Base-by-base conservation (phyloP, 2,329 filamentous ascomycete species). In the Plenodomus tracheiphilus region DNA sequence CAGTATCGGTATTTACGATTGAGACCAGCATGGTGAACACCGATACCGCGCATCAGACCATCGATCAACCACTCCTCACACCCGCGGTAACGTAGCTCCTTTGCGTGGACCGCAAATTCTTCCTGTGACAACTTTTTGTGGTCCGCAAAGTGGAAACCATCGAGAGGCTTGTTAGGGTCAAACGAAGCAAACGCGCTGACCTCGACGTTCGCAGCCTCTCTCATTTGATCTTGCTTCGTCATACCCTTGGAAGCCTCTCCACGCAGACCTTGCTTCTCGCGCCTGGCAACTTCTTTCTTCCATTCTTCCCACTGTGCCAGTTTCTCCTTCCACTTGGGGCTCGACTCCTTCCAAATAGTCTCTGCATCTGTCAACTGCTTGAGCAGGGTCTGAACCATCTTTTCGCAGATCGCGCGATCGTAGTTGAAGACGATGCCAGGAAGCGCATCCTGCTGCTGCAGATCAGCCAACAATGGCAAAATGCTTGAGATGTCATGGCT, bases 401-500 rank as follows among this genome's bases (percentile, higher is more conserved):
- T 66, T 67, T 91, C 87, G 59, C 89, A 92, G 22, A 75, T 70
- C 1, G 70, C 68, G 40, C 87, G 83, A 55, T 91, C 86, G 58
- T 89, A 93, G 64, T 89, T 89, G 76, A 93, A 93, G 1, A 91
- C 69, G 11, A 93, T 84, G 0, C 86, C 88, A 0, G 88, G 89
- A 1, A 93, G 76, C 0, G 85, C 86, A 46, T 83, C 80, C 47
- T 84, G 81, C 15, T 77, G 74, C 41, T 89, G 81, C 1, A 91
- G 75, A 25, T 84, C 79, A 15, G 74, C 77, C 0, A 87, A 74
- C 22, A 89, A 71, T 1, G 83, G 79, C 16, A 88, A 71, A 2
- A 80, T 83, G 9, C 78, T 81, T 4, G 64, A 59, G 13, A 62
- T 55, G n/a, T 68, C 55, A 42, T 64, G 56, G 17, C 54, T 52